Base-by-base conservation (phyloP, 176 grass and related monocot species). In the Elymus sibiricus region DNA sequence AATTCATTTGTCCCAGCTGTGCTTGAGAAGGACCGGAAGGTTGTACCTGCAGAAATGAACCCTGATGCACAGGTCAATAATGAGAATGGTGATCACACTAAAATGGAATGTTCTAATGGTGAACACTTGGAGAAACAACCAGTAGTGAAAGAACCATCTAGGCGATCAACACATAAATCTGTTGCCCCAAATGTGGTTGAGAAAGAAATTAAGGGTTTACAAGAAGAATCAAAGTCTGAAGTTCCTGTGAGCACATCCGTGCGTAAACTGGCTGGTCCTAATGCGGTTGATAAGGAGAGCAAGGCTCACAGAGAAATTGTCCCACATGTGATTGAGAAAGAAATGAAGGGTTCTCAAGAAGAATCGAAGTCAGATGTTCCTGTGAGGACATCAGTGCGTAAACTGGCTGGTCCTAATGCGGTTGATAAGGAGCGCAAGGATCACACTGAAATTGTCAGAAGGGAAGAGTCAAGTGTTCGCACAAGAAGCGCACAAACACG, bases 1-100 rank as follows among this genome's bases (percentile, higher is more conserved):
- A 89, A 76, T 38, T 89, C 70, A 68, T 26, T 46, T 85, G 82
- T 28, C 15, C 37, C 37, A 2, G 44, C 27, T 76, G 5, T 76
- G 34, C 32, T 46, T 81, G 77, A 69, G 70, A 68, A 81, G 51
- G 70, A 34, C 25, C 60, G 29, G 2, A 86, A 86, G 13, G 39
- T 11, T 55, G 15, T 60, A 46, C 12, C 17, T 81, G 21, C 64
- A 83, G 77, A 60, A 44, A 76, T 79, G 43, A 66, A 24, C 5
- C 29, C 69, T 39, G 69, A 74, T 56, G 12, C 28, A 63, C 65
- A 63, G 21, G 53, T 74, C 34, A 31, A 80, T 26, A 59, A 58
- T 35, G 32, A 81, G 53, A 63, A 44, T 21, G 26, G 6, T 35
- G 60, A 81, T 43, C 67, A 16, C 24, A 21, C 63, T 49, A 34